Evolutionary conservation across 306 rosid species (phyloP), one percentile per base, ranked within the genome.

Genomic region (Vigna mungo): DNA sequence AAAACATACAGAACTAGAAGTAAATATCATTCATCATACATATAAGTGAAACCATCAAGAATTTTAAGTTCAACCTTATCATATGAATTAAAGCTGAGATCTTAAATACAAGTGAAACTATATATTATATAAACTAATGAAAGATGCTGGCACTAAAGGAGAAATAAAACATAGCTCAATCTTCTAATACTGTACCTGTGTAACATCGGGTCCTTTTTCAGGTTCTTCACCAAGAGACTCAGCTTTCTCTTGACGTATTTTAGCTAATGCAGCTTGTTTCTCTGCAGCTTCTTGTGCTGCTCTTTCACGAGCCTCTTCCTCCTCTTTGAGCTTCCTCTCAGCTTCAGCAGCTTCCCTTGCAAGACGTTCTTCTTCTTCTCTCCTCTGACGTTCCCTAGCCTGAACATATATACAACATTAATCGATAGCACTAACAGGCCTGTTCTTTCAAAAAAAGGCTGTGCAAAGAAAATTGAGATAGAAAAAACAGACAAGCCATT

Each of bases 271-370:
- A 76, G 92, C 97, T 75, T 86, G 94, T 86, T 81, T 96, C 89
- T 96, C 98, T 8, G 76, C 97, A 73, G 98, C 99, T 88, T 91
- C 99, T 43, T 49, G 86, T 69, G 83, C 97, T 65, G 92, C 98
- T 87, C 97, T 89, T 82, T 96, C 96, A 43, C 79, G 84, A 72
- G 94, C 96, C 84, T 91, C 98, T 79, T 92, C 97, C 83, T 96
- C 99, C 85, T 92, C 98, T 84, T 86, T 83, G 48, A 63, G 87
- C 82, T 84, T 91, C 85, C 88, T 90, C 87, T 91, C 99, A 51
- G 97, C 97, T 83, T 96, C 99, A 58, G 93, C 97, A 74, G 98
- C 98, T 84, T 96, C 99, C 89, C 96, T 91, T 76, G 88, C 94
- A 55, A 88, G 92, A 17, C 92, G 94, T 72, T 92, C 99, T 90